Percentiles rank a stretch among this genome's conserved stretches.
phyloP scores from a whole-genome alignment of 2,329 filamentous ascomycete species.

The Mycocentrospora acerina region DNA sequence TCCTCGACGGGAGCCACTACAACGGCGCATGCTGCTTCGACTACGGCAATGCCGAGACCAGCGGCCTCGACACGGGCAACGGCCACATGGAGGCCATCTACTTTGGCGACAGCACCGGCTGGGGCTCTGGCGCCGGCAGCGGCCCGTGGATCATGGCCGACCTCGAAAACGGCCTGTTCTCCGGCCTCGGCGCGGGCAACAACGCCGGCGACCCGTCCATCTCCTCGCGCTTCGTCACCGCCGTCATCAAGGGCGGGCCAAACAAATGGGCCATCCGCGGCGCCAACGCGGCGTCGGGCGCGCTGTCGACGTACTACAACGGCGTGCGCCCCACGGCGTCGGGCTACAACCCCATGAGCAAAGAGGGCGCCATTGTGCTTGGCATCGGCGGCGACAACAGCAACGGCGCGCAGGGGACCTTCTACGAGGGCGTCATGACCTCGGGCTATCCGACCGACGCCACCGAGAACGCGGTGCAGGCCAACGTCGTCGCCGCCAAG shows the following conservation, averaged over 20 bases:
- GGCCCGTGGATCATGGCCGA: slow-evolving; percentile 72
- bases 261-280: slow-evolving; percentile 63
- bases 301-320: slow-evolving; percentile 60
- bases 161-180: slow-evolving; percentile 67
- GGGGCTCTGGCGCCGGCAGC: slow-evolving; percentile 59
- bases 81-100: slow-evolving; percentile 72
- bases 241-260: slow-evolving; percentile 58
- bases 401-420: slow-evolving; percentile 60
- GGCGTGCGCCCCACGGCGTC: slow-evolving; percentile 54
- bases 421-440: slow-evolving; percentile 68
- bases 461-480: slow-evolving; percentile 60
- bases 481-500: slow-evolving; percentile 60
- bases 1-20: slow-evolving; percentile 62
- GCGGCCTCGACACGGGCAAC: slow-evolving; percentile 52
- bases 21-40: slow-evolving; percentile 57
- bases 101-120: slow-evolving; percentile 57
- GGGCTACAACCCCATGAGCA: slow-evolving; percentile 64
- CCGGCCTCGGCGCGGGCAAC: slow-evolving; percentile 49
- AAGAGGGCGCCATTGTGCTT: slow-evolving; percentile 67
- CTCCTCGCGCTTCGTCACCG: slow-evolving; percentile 58
- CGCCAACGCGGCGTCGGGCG: slow-evolving; percentile 56
- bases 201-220: slow-evolving; percentile 58
- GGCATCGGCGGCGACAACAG: slow-evolving; percentile 72
- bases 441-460: slow-evolving; percentile 61
- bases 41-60: slow-evolving; percentile 48